A percentile compares a stretch with the other conserved stretches of the same genome.
Evolutionary conservation across 129 eudicot species (phyloP).

Genomic region (Saussurea involucrata): DNA sequence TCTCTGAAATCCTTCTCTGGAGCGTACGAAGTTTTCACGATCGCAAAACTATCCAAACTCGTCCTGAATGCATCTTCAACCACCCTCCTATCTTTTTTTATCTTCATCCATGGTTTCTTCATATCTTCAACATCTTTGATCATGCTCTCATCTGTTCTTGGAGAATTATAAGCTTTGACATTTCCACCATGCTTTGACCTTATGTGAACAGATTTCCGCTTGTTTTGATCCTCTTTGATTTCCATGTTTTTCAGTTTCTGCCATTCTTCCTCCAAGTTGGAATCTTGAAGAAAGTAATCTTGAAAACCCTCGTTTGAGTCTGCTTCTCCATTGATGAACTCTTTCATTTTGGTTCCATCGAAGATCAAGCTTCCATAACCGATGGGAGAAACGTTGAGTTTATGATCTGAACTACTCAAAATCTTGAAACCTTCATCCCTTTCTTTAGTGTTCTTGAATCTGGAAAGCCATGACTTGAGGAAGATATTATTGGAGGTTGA

Average conservation of each 20-base stretch:
- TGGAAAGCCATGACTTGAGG: slow-evolving; percentile 46
- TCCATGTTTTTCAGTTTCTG: slow-evolving; percentile 21
- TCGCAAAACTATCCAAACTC: slow-evolving; percentile 45
- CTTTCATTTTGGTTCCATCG: slow-evolving; percentile 16
- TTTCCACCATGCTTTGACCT: slow-evolving; percentile 18
- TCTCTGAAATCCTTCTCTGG: slow-evolving; percentile 52
- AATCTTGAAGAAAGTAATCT: not conserved
- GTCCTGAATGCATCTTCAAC: slow-evolving; percentile 2
- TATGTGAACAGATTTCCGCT: slow-evolving; percentile 19
- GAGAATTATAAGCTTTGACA: slow-evolving; percentile 25
- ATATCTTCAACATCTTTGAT: slow-evolving; percentile 16
- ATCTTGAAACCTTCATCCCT: not conserved
- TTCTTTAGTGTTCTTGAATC: slow-evolving; percentile 30
- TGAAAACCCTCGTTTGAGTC: not conserved
- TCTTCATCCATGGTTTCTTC: slow-evolving; percentile 35
- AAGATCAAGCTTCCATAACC: slow-evolving; percentile 5
- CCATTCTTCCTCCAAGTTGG: slow-evolving; percentile 8
- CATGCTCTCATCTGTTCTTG: slow-evolving; percentile 31
- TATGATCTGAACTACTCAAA: slow-evolving; percentile 29
- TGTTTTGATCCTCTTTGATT: slow-evolving; percentile 24
- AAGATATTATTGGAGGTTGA: slow-evolving; percentile 16
- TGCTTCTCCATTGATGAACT: slow-evolving; percentile 16
- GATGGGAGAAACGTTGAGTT: not conserved
- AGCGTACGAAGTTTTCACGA: slow-evolving; percentile 43
- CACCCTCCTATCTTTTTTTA: slow-evolving; percentile 9